phyloP scores from a whole-genome alignment of 306 rosid species.

The Prunus salicina region DNA sequence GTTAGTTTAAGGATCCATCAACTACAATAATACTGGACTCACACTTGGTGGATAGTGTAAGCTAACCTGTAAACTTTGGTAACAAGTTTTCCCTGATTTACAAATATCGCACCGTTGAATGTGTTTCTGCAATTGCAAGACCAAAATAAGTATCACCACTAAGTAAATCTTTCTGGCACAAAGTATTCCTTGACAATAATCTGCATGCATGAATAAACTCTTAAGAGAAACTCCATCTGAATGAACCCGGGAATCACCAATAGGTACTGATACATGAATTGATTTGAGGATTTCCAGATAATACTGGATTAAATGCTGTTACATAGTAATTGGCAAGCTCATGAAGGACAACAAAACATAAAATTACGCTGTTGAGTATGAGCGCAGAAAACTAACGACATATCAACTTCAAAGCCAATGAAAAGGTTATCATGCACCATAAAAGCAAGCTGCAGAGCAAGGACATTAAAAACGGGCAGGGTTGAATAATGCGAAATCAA shows the following conservation, averaged over 20 bases:
- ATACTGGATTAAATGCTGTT: background rate
- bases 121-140: constrained; percentile 75
- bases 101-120: constrained; percentile 67
- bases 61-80: constrained; percentile 85
- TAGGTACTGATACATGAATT: background rate
- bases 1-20: constrained; percentile 15
- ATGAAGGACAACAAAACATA: background rate
- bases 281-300: background rate
- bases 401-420: background rate
- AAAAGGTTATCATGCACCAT: background rate
- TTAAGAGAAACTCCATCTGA: background rate
- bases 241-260: constrained; percentile 5
- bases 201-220: constrained; percentile 6
- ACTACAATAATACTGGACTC: constrained; percentile 13
- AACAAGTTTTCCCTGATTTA: constrained; percentile 73
- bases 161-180: background rate
- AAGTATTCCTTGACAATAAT: constrained; percentile 5
- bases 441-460: background rate
- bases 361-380: background rate
- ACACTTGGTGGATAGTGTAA: constrained; percentile 26
- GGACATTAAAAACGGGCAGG: background rate
- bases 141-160: constrained; percentile 14
- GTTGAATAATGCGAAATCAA: background rate
- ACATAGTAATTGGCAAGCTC: background rate
- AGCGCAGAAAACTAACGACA: background rate